Base-by-base conservation (phyloP, 2,329 filamentous ascomycete genomes). In the Endoconidiophora polonica region DNA sequence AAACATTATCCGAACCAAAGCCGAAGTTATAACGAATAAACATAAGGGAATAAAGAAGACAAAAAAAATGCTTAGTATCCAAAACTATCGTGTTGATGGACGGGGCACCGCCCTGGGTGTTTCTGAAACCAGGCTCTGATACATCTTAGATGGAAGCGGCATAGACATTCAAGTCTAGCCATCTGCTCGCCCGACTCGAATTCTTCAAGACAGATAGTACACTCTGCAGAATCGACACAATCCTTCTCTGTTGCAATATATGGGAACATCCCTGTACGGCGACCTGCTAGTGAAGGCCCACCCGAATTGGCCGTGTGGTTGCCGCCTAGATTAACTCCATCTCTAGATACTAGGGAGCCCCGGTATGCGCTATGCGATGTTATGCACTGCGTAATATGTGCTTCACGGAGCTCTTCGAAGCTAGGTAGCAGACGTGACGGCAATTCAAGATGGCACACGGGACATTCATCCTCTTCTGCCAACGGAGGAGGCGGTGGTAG, bases 391-490 rank as follows among this genome's bases (percentile, higher is more conserved):
- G 66, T 69, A 52, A 82, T 77, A 56, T 82, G 78, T 26, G 66
- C 61, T 57, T 78, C 75, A 29, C 77, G 70, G 10, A 73, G 64
- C 2, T 61, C 56, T 57, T 80, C 75, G 50, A 66, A 75, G 54
- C 78, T 69, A 2, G 69, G 61, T 2, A 79, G 65, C 3, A 61
- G 62, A 16, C 68, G 67, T 2, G 76, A 72, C 0, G 83, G 82
- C 3, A 87, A 69, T 62, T 86, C 81, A 37, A 69, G 65, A 58
- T 84, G 82, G 57, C 84, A 90, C 42, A 88, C 74, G 0, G 83
- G 83, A 54, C 84, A 90, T 58, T 86, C 81, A 59, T 88, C 83
- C 59, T 87, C 83, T 60, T 88, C 84, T 4, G 71, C 68, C 58
- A 74, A 70, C 50, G 72, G 74, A 1, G 66, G 70, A 9, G 68